Base-by-base conservation (phyloP, 228 moss, liverwort and hornwort genomes). In the Sphagnum magellanicum region DNA sequence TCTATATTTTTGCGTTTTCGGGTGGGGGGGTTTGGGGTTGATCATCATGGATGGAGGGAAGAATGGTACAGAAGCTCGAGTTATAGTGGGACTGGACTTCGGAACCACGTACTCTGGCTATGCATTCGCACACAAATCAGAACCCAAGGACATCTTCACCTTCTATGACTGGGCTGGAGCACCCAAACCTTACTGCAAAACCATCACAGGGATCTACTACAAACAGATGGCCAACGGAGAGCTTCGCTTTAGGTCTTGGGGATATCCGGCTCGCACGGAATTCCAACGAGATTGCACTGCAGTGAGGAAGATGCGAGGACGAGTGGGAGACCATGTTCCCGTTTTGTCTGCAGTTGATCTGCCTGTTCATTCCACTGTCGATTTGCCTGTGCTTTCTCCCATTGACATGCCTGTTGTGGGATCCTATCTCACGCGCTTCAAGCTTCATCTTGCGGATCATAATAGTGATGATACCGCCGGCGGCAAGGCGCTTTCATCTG, bases 51-150 rank as follows among this genome's bases (percentile, higher is more conserved):
- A 32, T 32, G 32, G 32, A 32, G 32, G 32, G 32, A 32, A 32
- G 32, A 32, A 32, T 32, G 32, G 32, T 32, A 32, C 32, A 32
- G 55, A 61, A 61, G 61, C 61, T 6, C 11, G 16, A 6, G 15
- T 81, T 4, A 57, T 81, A 5, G 71, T 87, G 53, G 87, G 84
- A 4, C 74, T 87, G 59, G 84, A 87, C 68, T 87, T 87, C 63
- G 87, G 87, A 4, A 84, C 84, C 6, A 87, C 87, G 8, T 87
- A 70, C 67, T 87, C 87, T 32, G 87, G 87, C 1, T 87, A 79
- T 52, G 84, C 81, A 10, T 87, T 79, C 14, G 71, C 81, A 6
- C 74, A 69, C 17, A 71, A 60, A 2, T 16, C 75, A 4, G 75
- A 81, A 3, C 71, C 87, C 6, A 77, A 79, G 6, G 72, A 77